Conservation (phyloP, 179 eudicot genomes). For the Silene coronaria region DNA sequence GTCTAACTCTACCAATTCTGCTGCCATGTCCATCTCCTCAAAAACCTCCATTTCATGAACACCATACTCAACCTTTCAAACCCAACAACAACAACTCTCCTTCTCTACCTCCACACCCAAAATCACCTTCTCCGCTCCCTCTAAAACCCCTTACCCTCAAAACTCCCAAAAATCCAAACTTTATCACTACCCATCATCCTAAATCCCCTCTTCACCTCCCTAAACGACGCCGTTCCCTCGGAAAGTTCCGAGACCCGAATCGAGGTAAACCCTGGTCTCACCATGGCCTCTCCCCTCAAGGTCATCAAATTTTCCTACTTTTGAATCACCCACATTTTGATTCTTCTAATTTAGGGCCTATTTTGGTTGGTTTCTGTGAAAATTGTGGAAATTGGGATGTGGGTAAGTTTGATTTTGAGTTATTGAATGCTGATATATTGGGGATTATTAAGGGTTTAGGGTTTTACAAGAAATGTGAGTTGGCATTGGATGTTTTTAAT, state of each 20-base stretch:
- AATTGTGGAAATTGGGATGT: slow-evolving; percentile 10
- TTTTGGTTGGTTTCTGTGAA: slow-evolving; percentile 27
- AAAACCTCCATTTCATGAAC: slow-evolving; percentile 37
- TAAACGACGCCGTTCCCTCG: slow-evolving; percentile 49
- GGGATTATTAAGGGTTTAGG: slow-evolving; percentile 72
- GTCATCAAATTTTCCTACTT: slow-evolving; percentile 45
- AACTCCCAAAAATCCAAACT: slow-evolving; percentile 26
- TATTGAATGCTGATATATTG: slow-evolving; percentile 44
- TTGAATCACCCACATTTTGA: slow-evolving; percentile 36
- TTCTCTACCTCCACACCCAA: slow-evolving; percentile 22
- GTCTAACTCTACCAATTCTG: slow-evolving; percentile 27
- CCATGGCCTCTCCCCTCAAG: slow-evolving; percentile 55
- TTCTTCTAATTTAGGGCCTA: slow-evolving; percentile 29
- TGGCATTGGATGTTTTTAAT: slow-evolving; percentile 55
- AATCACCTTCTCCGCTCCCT: slow-evolving; percentile 26
- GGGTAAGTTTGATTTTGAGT: slow-evolving; percentile 22
- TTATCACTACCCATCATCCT: slow-evolving; percentile 19
- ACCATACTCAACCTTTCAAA: neutral
- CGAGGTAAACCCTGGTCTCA: slow-evolving; percentile 77
- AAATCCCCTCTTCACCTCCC: slow-evolving; percentile 24
- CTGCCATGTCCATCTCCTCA: slow-evolving; percentile 27
- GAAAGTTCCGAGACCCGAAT: slow-evolving; percentile 61
- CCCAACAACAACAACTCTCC: slow-evolving; percentile 25
- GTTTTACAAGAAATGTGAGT: slow-evolving; percentile 51
- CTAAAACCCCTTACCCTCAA: slow-evolving; percentile 35